These are phyloP conservation scores for Candida awuae DNA, from an alignment of 805 yeast genomes.

Conservation along the genomic window DNA sequence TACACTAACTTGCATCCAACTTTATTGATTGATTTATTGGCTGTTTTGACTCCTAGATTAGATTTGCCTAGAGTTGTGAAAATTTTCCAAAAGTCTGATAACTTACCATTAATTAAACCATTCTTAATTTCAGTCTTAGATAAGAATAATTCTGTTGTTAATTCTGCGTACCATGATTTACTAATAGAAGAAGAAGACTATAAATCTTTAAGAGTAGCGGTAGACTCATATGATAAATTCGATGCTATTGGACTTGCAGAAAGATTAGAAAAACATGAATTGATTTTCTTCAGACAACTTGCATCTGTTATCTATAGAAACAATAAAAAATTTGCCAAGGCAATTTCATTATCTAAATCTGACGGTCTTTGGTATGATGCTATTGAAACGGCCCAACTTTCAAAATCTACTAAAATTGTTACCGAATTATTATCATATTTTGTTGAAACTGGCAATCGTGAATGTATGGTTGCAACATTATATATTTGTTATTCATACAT, in stretches of 20 bases:
- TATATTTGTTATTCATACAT: constrained; percentile 78
- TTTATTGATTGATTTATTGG: constrained; percentile 74
- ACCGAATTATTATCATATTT: constrained; percentile 85
- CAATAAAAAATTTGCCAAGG: constrained; percentile 88
- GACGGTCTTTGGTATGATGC: constrained; percentile 95
- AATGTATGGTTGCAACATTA: constrained; percentile 84
- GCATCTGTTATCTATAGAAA: constrained; percentile 91
- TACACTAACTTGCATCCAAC: constrained; percentile 90
- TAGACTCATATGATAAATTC: constrained; percentile 84
- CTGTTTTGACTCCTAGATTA: constrained; percentile 78
- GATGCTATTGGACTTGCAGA: constrained; percentile 89
- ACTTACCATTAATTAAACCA: constrained; percentile 92
- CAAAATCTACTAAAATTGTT: constrained; percentile 71
- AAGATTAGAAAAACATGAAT: constrained; percentile 83
- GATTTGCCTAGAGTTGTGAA: constrained; percentile 93
- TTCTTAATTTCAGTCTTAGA: constrained; percentile 86
- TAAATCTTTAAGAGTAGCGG: constrained; percentile 77
- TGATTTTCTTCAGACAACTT: constrained; percentile 90
- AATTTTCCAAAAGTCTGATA: constrained; percentile 90
- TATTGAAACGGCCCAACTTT: constrained; percentile 81
- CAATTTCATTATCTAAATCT: constrained; percentile 77
- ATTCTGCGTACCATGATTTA: constrained; percentile 90
- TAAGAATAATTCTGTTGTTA: constrained; percentile 85
- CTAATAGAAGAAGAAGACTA: constrained; percentile 95
- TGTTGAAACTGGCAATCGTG: constrained; percentile 94